Evolutionary conservation across 148 eudicot genomes (phyloP).

Genomic region (Polygonum aviculare): DNA sequence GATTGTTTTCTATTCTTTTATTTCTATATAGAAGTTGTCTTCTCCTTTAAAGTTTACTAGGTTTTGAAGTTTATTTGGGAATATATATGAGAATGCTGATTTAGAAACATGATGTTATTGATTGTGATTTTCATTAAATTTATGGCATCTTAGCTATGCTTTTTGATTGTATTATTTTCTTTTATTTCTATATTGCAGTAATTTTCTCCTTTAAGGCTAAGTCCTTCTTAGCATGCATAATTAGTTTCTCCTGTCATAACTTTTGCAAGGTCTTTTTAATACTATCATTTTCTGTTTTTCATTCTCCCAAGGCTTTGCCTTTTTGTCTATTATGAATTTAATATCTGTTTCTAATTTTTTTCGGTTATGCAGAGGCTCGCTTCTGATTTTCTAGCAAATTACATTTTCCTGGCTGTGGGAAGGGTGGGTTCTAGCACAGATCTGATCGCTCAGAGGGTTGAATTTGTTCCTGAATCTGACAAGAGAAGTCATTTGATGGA

Average conservation of each 20-base stretch:
- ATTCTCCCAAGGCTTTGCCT: not conserved
- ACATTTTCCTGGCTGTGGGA: conserved; percentile 77
- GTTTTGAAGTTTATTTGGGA: not conserved
- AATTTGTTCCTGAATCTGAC: conserved; percentile 70
- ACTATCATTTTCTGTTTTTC: not conserved
- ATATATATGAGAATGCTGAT: not conserved
- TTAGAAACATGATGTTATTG: not conserved
- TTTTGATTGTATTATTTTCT: too few relatives aligned
- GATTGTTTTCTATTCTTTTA: too few relatives aligned
- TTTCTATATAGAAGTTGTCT: not conserved
- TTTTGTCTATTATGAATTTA: not conserved
- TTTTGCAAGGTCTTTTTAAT: not conserved
- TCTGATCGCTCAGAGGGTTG: conserved; percentile 68
- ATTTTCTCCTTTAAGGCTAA: not conserved
- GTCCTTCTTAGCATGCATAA: not conserved
- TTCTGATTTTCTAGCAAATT: conserved; percentile 61
- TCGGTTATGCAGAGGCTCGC: conserved; percentile 58
- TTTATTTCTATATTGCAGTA: too few relatives aligned
- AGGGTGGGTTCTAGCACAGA: conserved; percentile 85
- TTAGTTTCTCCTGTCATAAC: not conserved
- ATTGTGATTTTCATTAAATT: not conserved
- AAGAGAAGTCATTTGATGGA: conserved; percentile 87
- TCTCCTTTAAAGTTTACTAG: not conserved
- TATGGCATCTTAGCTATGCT: not conserved
- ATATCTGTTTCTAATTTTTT: not conserved